phyloP scores from a whole-genome alignment of 176 grass and related monocot species.

The Canna indica region DNA sequence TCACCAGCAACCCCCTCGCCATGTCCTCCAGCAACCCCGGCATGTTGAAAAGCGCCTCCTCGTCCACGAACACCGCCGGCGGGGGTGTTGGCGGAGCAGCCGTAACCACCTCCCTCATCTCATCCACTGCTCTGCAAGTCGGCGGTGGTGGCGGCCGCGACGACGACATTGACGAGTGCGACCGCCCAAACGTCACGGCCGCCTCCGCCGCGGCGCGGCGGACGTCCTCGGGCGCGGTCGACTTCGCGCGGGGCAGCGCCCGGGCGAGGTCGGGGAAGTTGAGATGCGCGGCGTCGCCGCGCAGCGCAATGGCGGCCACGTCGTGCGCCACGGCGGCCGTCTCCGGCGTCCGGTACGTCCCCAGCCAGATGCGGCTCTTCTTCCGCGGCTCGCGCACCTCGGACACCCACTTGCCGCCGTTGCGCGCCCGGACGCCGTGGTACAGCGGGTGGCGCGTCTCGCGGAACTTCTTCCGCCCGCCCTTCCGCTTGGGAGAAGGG shows the following conservation, averaged over 20 bases:
- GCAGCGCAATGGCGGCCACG: slow-evolving; percentile 13
- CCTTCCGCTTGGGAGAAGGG: slow-evolving; percentile 5
- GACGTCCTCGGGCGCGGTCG: not conserved
- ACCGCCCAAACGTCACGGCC: not conserved
- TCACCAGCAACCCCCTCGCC: slow-evolving; percentile 9
- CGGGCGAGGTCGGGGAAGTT: slow-evolving; percentile 2
- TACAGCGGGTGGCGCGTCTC: slow-evolving; percentile 79
- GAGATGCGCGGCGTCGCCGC: not conserved
- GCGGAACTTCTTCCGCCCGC: slow-evolving; percentile 65
- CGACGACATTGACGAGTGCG: not conserved
- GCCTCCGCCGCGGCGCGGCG: not conserved
- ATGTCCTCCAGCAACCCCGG: slow-evolving; percentile 9
- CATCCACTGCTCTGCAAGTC: not conserved
- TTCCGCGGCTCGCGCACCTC: slow-evolving; percentile 7
- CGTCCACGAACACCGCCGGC: slow-evolving; percentile 7
- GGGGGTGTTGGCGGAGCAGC: not conserved
- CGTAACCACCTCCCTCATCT: not conserved
- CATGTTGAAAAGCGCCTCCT: slow-evolving; percentile 14
- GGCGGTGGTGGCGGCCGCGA: not conserved
- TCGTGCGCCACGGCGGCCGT: slow-evolving; percentile 12
- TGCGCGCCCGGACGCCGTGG: slow-evolving; percentile 48
- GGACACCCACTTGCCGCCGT: slow-evolving; percentile 12
- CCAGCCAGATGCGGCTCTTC: slow-evolving; percentile 11
- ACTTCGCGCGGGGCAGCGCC: not conserved
- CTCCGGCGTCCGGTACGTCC: not conserved